Conservation (phyloP, 176 grass and related monocot species). For the Ampelocalamus luodianensis region DNA sequence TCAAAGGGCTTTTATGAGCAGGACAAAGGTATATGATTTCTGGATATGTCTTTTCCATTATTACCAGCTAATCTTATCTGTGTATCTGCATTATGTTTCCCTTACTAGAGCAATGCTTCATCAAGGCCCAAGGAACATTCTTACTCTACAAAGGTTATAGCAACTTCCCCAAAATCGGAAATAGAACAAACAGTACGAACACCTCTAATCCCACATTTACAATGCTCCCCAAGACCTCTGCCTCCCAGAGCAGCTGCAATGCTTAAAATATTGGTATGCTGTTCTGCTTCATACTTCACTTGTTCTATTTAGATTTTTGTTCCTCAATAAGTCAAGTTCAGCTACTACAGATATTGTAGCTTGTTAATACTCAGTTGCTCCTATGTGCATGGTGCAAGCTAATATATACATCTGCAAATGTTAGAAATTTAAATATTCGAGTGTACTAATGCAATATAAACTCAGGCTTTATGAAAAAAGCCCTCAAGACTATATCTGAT, state of each 20-base stretch:
- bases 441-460: conserved; percentile 23
- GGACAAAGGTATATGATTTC: conserved; percentile 65
- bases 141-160: conserved; percentile 72
- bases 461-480: neutral
- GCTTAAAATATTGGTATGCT: conserved; percentile 92
- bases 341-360: conserved; percentile 9
- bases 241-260: conserved; percentile 79
- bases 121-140: conserved; percentile 65
- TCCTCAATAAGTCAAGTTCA: neutral
- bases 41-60: conserved; percentile 24
- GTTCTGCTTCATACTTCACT: conserved; percentile 33
- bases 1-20: conserved; percentile 87
- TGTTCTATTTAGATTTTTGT: conserved; percentile 17
- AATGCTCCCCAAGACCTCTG: conserved; percentile 60
- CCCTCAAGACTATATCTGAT: conserved; percentile 1
- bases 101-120: conserved; percentile 66
- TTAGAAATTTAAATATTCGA: conserved; percentile 19
- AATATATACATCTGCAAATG: neutral
- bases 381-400: too few species aligned
- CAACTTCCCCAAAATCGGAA: conserved; percentile 63
- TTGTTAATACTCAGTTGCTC: neutral
- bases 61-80: conserved; percentile 3
- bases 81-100: conserved; percentile 29
- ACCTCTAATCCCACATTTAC: conserved; percentile 64
- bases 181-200: conserved; percentile 41